Conservation (phyloP, 352 stramenopile species). For the Phytophthora pseudosyringae region DNA sequence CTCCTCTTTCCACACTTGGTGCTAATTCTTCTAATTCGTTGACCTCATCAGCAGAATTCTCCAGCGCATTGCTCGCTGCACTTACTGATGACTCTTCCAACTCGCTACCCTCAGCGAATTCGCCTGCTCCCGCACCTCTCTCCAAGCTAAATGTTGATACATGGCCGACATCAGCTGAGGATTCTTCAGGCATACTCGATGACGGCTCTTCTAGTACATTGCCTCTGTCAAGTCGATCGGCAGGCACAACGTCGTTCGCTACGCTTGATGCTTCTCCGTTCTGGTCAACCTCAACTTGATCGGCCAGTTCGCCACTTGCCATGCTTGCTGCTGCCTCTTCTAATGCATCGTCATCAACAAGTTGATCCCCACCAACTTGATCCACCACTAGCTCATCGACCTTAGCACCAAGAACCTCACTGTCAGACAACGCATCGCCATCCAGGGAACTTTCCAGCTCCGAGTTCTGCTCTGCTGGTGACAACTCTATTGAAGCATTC, state of each 20-base stretch:
- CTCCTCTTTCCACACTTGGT: neutral
- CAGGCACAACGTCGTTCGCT: too few relatives aligned
- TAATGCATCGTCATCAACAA: neutral
- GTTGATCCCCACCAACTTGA: neutral
- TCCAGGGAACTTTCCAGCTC: slow-evolving; percentile 12
- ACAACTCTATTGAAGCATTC: neutral
- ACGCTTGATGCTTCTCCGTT: neutral
- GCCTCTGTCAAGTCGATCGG: neutral
- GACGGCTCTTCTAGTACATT: neutral
- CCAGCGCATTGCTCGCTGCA: neutral
- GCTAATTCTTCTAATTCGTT: neutral
- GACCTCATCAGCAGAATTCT: neutral
- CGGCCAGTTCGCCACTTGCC: neutral
- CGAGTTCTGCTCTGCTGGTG: neutral
- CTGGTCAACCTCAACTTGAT: neutral
- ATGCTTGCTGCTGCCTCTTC: slow-evolving; percentile 6
- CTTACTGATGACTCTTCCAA: slow-evolving; percentile 13
- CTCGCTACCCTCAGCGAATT: slow-evolving; percentile 1
- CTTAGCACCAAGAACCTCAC: slow-evolving; percentile 2
- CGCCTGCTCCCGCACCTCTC: neutral
- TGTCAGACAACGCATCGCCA: slow-evolving; percentile 5
- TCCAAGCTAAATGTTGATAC: neutral
- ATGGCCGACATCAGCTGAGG: neutral
- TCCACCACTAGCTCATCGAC: neutral
- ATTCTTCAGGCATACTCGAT: neutral